These are phyloP conservation scores for Artemisia argyi DNA, from an alignment of 129 eudicot species.

Conservation along the genomic window DNA sequence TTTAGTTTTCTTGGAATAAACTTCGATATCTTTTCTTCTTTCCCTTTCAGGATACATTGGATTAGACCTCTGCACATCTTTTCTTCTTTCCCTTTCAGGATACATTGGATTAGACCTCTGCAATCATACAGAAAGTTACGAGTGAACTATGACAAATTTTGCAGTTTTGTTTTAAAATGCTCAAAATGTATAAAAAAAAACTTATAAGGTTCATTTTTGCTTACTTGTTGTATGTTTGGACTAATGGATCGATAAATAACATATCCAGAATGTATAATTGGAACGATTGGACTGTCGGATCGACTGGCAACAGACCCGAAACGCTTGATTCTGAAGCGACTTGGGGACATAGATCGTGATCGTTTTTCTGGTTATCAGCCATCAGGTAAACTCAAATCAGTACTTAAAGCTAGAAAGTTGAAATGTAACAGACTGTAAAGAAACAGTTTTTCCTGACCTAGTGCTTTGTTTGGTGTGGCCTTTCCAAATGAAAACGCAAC, in stretches of 20 bases:
- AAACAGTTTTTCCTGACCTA: constrained; percentile 40
- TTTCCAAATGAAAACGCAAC: constrained; percentile 48
- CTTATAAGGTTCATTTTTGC: constrained; percentile 13
- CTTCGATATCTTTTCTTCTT: constrained; percentile 49
- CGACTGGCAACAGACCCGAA: constrained; percentile 47
- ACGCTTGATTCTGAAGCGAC: constrained; percentile 57
- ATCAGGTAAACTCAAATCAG: constrained; percentile 12
- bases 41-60: constrained; percentile 45
- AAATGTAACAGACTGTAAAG: neutral
- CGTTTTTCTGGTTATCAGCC: constrained; percentile 48
- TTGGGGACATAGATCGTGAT: constrained; percentile 62
- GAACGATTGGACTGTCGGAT: constrained; percentile 40
- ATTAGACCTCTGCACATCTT: constrained; percentile 55
- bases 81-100: constrained; percentile 47
- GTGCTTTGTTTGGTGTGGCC: constrained; percentile 38
- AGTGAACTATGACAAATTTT: constrained; percentile 5
- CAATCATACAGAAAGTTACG: neutral
- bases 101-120: constrained; percentile 50
- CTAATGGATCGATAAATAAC: constrained; percentile 22
- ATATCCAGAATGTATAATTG: constrained; percentile 10
- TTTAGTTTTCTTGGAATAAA: constrained; percentile 61
- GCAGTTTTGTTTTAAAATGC: neutral
- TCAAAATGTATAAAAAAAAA: neutral
- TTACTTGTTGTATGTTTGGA: constrained; percentile 51
- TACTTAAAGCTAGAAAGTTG: neutral